A percentile compares a stretch with the other conserved stretches of the same genome.
phyloP scores from a whole-genome alignment of 768 basidiomycete species.

The Podaxis sp. region DNA sequence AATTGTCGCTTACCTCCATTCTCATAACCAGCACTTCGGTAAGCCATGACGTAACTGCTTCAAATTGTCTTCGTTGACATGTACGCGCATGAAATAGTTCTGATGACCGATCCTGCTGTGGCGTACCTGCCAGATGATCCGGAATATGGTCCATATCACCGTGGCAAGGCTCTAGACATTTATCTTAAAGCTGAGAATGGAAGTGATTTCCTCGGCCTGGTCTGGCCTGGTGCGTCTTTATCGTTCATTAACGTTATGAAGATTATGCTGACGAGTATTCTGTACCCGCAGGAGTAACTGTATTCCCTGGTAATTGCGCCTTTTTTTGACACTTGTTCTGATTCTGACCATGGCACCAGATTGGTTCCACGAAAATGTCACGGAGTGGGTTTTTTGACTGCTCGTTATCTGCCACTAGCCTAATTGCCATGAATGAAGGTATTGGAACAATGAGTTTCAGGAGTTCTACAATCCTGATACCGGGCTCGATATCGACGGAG shows the following conservation, averaged over 20 bases:
- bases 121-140: conserved; percentile 39
- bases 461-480: conserved; percentile 47
- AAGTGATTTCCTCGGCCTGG: not conserved
- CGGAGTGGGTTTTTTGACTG: conserved; percentile 31
- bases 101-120: conserved; percentile 75
- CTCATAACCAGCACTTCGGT: conserved; percentile 57
- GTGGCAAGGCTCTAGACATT: conserved; percentile 30
- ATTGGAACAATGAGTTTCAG: conserved; percentile 60
- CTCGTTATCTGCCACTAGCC: not conserved
- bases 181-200: not conserved
- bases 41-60: conserved; percentile 15
- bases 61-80: not conserved
- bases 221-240: not conserved
- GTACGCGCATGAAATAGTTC: conserved; percentile 30
- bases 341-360: conserved; percentile 26
- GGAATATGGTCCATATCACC: conserved; percentile 49
- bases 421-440: conserved; percentile 28
- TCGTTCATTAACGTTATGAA: not conserved
- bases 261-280: not conserved
- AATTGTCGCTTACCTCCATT: conserved; percentile 57
- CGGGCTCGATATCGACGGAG: conserved; percentile 64
- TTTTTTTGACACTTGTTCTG: not conserved
- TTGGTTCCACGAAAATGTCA: conserved; percentile 55
- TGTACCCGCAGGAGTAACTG: conserved; percentile 1
- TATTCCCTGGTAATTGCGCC: conserved; percentile 1